Evolutionary conservation across 2,329 filamentous ascomycete genomes (phyloP).

Genomic region (Aspergillus pseudoviridinutans): DNA sequence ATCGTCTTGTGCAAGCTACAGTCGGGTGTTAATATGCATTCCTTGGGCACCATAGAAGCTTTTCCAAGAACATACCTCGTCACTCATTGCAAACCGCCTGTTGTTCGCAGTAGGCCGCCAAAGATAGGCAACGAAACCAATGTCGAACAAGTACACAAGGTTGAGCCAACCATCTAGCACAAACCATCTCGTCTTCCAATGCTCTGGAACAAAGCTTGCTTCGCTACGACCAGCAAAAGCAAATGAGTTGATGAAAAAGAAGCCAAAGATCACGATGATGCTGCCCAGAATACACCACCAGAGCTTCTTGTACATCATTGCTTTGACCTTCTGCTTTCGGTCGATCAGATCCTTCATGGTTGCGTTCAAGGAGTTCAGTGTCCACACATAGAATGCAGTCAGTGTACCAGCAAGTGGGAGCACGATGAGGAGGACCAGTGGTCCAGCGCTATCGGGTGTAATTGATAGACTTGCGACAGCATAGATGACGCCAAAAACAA

Average conservation of each 20-base stretch:
- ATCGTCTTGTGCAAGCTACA: conserved; percentile 86
- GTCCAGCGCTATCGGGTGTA: conserved; percentile 83
- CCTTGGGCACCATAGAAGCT: not conserved
- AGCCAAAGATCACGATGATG: conserved; percentile 92
- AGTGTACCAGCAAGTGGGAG: conserved; percentile 86
- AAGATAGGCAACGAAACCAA: conserved; percentile 88
- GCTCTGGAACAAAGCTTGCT: conserved; percentile 87
- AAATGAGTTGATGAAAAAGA: conserved; percentile 98
- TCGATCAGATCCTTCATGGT: conserved; percentile 96
- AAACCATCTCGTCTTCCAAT: conserved; percentile 98
- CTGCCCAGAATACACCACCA: conserved; percentile 96
- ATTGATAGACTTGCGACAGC: conserved; percentile 84
- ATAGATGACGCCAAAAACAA: conserved; percentile 91
- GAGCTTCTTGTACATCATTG: conserved; percentile 93
- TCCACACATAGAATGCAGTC: conserved; percentile 98
- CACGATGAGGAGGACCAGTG: conserved; percentile 87
- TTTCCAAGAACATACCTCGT: conserved; percentile 58
- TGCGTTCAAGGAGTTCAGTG: conserved; percentile 85
- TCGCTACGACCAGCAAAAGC: conserved; percentile 82
- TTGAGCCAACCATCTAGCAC: conserved; percentile 97
- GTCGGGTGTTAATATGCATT: conserved; percentile 25
- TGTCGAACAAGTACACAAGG: conserved; percentile 89
- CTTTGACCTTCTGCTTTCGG: conserved; percentile 89
- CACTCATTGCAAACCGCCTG: conserved; percentile 95
- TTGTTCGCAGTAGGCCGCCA: conserved; percentile 98